A percentile compares a stretch with the other conserved stretches of the same genome.
Evolutionary conservation across 2,329 filamentous ascomycete genomes (phyloP).

Genomic region (Seiridium unicorne): DNA sequence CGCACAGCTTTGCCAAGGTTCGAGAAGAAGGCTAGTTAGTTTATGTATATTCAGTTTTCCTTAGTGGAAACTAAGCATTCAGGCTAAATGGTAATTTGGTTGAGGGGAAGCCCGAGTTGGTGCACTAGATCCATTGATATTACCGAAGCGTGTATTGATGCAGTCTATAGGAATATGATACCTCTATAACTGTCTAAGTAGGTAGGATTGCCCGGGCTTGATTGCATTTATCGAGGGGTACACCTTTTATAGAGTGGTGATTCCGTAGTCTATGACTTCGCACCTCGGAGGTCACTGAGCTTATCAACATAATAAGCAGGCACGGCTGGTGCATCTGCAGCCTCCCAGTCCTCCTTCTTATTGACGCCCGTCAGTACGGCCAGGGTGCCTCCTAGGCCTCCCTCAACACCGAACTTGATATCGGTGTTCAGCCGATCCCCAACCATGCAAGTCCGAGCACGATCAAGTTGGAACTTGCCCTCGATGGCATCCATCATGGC

Average conservation of each 20-base stretch:
- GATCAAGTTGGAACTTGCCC: constrained; percentile 88
- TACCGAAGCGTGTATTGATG: neutral
- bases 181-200: neutral
- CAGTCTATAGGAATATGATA: neutral
- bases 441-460: constrained; percentile 87
- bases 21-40: neutral
- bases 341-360: constrained; percentile 80
- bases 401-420: constrained; percentile 92
- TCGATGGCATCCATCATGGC: constrained; percentile 99
- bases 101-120: neutral
- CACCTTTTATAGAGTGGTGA: neutral
- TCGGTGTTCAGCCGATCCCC: constrained; percentile 93
- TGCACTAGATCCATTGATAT: neutral
- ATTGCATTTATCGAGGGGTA: neutral
- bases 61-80: neutral
- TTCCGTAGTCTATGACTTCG: neutral
- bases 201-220: neutral
- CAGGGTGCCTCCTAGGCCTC: constrained; percentile 84
- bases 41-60: neutral
- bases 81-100: neutral
- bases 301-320: constrained; percentile 83
- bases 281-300: constrained; percentile 69
- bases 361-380: constrained; percentile 88
- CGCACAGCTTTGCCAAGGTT: neutral
- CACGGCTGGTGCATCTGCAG: constrained; percentile 63